Evolutionary conservation across 129 eudicot genomes (phyloP).

Genomic region (Erigeron canadensis): DNA sequence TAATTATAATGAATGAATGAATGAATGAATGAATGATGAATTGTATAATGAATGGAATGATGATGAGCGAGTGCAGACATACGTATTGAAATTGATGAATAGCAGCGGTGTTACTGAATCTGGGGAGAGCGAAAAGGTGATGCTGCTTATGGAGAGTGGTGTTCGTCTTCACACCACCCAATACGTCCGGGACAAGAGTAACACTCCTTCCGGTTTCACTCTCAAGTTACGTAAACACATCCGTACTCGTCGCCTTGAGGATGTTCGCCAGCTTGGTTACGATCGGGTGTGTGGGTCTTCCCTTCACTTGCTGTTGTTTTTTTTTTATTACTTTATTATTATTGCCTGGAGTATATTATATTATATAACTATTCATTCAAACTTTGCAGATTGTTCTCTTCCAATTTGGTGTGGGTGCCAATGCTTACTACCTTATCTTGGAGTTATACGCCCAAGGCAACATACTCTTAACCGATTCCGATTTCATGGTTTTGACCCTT

Average conservation of each 20-base stretch:
- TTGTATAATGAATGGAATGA: no score
- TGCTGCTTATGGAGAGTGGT: slow-evolving; percentile 98
- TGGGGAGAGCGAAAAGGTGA: slow-evolving; percentile 97
- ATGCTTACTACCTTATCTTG: slow-evolving; percentile 81
- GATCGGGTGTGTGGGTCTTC: slow-evolving; percentile 90
- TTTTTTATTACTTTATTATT: background rate
- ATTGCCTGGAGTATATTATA: no score
- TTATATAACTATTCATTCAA: no score
- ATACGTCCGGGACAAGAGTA: slow-evolving; percentile 95
- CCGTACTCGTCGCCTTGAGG: slow-evolving; percentile 93
- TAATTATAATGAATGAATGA: background rate
- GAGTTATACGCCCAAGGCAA: slow-evolving; percentile 97
- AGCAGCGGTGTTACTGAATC: slow-evolving; percentile 98
- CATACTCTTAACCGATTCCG: slow-evolving; percentile 74
- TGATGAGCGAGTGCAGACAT: slow-evolving; percentile 54
- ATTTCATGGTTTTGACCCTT: slow-evolving; percentile 88
- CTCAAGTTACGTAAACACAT: slow-evolving; percentile 94
- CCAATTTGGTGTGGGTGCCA: slow-evolving; percentile 88
- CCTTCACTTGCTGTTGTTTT: slow-evolving; percentile 12
- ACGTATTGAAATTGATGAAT: slow-evolving; percentile 93
- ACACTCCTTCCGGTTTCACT: slow-evolving; percentile 93
- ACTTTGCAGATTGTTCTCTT: slow-evolving; percentile 84
- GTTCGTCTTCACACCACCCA: slow-evolving; percentile 90
- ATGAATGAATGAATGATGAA: background rate
- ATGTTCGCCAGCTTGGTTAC: slow-evolving; percentile 95